phyloP scores from a whole-genome alignment of 768 basidiomycete species.

The Mycena albidolilacea region DNA sequence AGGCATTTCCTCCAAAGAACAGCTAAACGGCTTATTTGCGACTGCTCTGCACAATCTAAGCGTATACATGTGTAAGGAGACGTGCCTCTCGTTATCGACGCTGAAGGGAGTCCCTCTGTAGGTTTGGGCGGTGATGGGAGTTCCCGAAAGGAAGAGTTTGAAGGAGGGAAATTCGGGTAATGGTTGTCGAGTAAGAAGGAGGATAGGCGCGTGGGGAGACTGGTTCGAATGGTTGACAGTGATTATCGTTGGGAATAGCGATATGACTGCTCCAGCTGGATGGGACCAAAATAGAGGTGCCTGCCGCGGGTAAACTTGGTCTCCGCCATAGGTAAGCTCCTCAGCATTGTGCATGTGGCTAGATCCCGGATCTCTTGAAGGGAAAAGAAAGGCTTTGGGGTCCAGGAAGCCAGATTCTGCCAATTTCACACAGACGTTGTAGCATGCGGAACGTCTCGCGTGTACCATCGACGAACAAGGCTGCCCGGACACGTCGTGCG shows the following conservation, averaged over 20 bases:
- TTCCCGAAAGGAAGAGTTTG: slow-evolving; percentile 71
- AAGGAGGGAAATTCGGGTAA: slow-evolving; percentile 72
- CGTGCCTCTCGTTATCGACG: slow-evolving; percentile 61
- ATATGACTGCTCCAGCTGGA: slow-evolving; percentile 43
- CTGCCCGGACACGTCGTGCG: slow-evolving; percentile 61
- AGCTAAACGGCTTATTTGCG: slow-evolving; percentile 78
- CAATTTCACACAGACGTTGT: slow-evolving; percentile 66
- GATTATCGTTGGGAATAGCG: slow-evolving; percentile 74
- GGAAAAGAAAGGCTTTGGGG: slow-evolving; percentile 61
- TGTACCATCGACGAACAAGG: slow-evolving; percentile 61
- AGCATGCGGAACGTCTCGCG: slow-evolving; percentile 74
- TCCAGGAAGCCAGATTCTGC: slow-evolving; percentile 67
- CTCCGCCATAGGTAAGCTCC: slow-evolving; percentile 34
- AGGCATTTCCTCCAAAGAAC: slow-evolving; percentile 65
- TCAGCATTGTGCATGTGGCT: slow-evolving; percentile 10
- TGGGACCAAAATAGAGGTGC: slow-evolving; percentile 79
- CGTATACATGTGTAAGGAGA: slow-evolving; percentile 73
- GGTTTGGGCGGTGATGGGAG: slow-evolving; percentile 59
- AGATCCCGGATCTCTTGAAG: slow-evolving; percentile 10
- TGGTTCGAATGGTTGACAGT: slow-evolving; percentile 51
- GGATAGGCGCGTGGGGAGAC: slow-evolving; percentile 68
- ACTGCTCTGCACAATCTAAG: slow-evolving; percentile 72
- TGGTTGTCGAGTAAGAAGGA: slow-evolving; percentile 77
- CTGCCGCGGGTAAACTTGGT: slow-evolving; percentile 65
- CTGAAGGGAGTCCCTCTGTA: slow-evolving; percentile 64